A percentile compares a stretch with the other conserved stretches of the same genome.
These are phyloP conservation scores for Comarum palustre DNA, from an alignment of 306 rosid genomes.

Conservation along the genomic window DNA sequence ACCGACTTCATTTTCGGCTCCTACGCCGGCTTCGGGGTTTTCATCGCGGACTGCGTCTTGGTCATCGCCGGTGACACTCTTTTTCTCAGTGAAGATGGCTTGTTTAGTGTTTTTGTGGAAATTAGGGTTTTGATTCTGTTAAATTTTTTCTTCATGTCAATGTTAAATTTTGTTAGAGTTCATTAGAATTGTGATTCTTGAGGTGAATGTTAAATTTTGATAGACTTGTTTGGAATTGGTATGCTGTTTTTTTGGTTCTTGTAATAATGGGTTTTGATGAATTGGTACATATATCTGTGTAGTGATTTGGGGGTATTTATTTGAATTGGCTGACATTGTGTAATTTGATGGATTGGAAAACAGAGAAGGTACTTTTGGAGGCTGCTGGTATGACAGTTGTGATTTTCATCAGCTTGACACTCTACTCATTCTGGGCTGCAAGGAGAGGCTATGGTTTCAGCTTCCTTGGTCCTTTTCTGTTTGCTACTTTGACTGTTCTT, in stretches of 20 bases:
- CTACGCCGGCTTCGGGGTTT: not conserved
- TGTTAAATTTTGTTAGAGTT: not conserved
- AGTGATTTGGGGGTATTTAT: not conserved
- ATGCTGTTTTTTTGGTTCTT: not conserved
- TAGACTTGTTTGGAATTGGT: not conserved
- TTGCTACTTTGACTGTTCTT: conserved; percentile 40
- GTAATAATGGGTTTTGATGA: not conserved
- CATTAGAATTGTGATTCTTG: not conserved
- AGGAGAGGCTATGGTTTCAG: conserved; percentile 51
- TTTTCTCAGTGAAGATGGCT: not conserved
- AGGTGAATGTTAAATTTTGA: not conserved
- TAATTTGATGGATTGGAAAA: not conserved
- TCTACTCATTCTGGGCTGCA: conserved; percentile 61
- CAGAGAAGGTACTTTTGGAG: conserved; percentile 41
- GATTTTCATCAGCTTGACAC: conserved; percentile 37
- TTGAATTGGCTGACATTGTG: not conserved
- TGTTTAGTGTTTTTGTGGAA: not conserved
- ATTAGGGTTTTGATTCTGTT: not conserved
- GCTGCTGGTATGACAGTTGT: conserved; percentile 43
- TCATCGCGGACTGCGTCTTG: not conserved
- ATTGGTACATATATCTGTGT: not conserved
- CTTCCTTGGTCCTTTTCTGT: conserved; percentile 59
- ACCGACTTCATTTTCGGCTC: conserved; percentile 11
- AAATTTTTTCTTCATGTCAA: not conserved
- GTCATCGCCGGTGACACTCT: not conserved